Percentiles rank a stretch among this genome's conserved stretches.
These are phyloP conservation scores for Trichoderma aggressivum DNA, from an alignment of 2,329 filamentous ascomycete genomes.

Conservation along the genomic window DNA sequence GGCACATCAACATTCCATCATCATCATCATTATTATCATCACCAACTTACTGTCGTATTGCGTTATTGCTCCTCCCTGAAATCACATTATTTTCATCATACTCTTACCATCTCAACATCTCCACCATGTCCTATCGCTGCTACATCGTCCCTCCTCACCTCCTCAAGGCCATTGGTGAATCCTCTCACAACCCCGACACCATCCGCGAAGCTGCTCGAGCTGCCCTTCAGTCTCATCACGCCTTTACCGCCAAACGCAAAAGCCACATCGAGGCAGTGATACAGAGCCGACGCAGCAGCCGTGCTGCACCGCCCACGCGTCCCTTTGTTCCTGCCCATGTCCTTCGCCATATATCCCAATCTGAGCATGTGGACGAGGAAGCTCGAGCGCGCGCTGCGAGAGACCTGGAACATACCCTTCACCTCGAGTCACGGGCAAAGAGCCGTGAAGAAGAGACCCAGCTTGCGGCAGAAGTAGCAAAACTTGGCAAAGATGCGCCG, in stretches of 20 bases:
- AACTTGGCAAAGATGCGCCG: conserved; percentile 27
- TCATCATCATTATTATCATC: neutral
- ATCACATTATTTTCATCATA: neutral
- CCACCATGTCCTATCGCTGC: conserved; percentile 30
- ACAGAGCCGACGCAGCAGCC: conserved; percentile 30
- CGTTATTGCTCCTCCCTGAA: neutral
- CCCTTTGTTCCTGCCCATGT: conserved; percentile 41
- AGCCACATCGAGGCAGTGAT: conserved; percentile 36
- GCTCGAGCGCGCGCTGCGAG: conserved; percentile 36
- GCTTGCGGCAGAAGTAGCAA: neutral
- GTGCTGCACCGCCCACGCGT: conserved; percentile 18
- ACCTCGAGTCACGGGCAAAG: conserved; percentile 24
- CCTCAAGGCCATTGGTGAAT: conserved; percentile 41
- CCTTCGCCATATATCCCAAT: conserved; percentile 38
- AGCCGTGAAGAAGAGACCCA: conserved; percentile 18
- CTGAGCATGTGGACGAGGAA: conserved; percentile 37
- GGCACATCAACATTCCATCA: neutral
- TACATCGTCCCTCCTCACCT: conserved; percentile 47
- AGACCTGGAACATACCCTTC: conserved; percentile 39
- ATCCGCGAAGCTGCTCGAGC: conserved; percentile 36
- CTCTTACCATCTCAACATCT: neutral
- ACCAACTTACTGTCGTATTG: neutral
- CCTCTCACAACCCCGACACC: conserved; percentile 34
- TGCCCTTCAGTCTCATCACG: conserved; percentile 35
- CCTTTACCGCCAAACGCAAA: conserved; percentile 31